A percentile compares a stretch with the other conserved stretches of the same genome.
Conservation (phyloP, 2,329 filamentous ascomycete species). For the Diaporthe aspalathi region DNA sequence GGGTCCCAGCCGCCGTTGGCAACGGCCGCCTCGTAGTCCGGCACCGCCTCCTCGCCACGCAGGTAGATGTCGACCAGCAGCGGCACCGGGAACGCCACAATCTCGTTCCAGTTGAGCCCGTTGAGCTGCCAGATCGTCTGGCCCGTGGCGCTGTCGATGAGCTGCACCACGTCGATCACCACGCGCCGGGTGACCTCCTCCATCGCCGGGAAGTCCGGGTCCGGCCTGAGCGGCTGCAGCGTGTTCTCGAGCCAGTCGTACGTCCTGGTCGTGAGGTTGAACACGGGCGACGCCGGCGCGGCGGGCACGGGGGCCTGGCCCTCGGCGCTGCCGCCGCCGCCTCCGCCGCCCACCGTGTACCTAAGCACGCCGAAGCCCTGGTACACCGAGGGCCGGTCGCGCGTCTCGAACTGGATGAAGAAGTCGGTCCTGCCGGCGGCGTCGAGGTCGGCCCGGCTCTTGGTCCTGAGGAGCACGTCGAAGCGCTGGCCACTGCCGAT, state of each 20-base stretch:
- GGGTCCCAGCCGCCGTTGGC: slow-evolving; percentile 66
- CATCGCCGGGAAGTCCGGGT: slow-evolving; percentile 52
- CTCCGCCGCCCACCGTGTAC: slow-evolving; percentile 49
- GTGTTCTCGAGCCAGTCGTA: slow-evolving; percentile 59
- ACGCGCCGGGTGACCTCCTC: slow-evolving; percentile 62
- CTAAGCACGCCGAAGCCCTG: slow-evolving; percentile 62
- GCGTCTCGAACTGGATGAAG: slow-evolving; percentile 59
- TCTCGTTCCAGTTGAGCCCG: slow-evolving; percentile 58
- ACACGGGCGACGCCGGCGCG: slow-evolving; percentile 46
- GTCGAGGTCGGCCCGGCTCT: slow-evolving; percentile 57
- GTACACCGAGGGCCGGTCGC: slow-evolving; percentile 58
- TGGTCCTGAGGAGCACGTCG: slow-evolving; percentile 66
- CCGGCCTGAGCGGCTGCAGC: slow-evolving; percentile 52
- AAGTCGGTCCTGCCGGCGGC: slow-evolving; percentile 50
- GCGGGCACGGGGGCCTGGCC: slow-evolving; percentile 32
- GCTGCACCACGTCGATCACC: slow-evolving; percentile 58
- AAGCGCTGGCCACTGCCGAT: slow-evolving; percentile 70
- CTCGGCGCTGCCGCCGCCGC: slow-evolving; percentile 39
- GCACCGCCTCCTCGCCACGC: slow-evolving; percentile 57
- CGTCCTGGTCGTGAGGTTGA: slow-evolving; percentile 50
- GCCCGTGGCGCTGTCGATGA: slow-evolving; percentile 47
- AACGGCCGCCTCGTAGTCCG: slow-evolving; percentile 63
- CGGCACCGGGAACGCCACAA: slow-evolving; percentile 46
- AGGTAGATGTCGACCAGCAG: slow-evolving; percentile 66
- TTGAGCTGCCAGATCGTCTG: slow-evolving; percentile 55